Percentiles rank a stretch among this genome's conserved stretches.
Conservation (phyloP, 345 rosid species). For the Passiflora organensis region DNA sequence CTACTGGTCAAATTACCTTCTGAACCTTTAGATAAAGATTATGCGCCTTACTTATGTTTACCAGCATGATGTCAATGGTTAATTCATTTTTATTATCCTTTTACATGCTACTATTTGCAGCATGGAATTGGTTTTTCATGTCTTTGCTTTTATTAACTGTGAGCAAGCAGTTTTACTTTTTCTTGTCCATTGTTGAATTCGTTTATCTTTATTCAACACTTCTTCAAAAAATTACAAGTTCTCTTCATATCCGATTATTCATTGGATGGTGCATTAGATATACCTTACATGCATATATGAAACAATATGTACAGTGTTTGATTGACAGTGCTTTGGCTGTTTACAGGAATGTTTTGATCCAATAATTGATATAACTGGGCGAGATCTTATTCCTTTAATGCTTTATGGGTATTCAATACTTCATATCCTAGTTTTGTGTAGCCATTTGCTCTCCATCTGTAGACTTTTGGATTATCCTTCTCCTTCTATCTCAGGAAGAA, state of each 20-base stretch:
- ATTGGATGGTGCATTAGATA: too few relatives aligned
- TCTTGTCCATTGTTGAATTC: background rate
- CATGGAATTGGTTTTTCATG: background rate
- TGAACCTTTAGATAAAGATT: too few relatives aligned
- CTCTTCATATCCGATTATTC: too few relatives aligned
- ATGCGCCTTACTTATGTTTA: too few relatives aligned
- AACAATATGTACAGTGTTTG: too few relatives aligned
- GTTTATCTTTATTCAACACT: background rate
- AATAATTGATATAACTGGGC: constrained; percentile 53
- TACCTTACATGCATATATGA: too few relatives aligned
- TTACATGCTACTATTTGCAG: too few relatives aligned
- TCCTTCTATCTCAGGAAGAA: constrained; percentile 51
- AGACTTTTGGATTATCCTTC: constrained; percentile 5
- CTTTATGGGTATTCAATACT: constrained; percentile 63
- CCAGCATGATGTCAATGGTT: too few relatives aligned
- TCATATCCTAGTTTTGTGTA: background rate
- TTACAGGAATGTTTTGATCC: constrained; percentile 87
- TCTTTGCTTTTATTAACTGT: background rate
- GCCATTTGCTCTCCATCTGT: too few relatives aligned
- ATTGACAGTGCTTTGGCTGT: constrained; percentile 15
- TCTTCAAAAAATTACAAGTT: background rate
- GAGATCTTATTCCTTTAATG: constrained; percentile 85
- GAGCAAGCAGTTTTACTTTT: background rate
- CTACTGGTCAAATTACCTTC: too few relatives aligned
- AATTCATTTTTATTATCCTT: too few relatives aligned